Base-by-base conservation (phyloP, 2,329 filamentous ascomycete species). In the Pestalotiopsis sp. region DNA sequence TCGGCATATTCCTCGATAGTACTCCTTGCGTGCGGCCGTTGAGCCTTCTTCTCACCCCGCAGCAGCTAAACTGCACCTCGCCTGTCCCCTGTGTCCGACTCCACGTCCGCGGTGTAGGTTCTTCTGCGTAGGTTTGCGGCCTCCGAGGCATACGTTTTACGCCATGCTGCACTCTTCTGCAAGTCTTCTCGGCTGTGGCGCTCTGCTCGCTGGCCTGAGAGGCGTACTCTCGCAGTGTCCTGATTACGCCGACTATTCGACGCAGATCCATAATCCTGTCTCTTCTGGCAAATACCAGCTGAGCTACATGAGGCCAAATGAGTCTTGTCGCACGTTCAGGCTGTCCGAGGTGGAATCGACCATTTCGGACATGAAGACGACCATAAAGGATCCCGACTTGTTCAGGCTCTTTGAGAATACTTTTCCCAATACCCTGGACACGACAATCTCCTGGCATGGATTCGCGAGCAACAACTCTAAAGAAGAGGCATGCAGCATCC, bases 381-480 rank as follows among this genome's bases (percentile, higher is more conserved):
- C 78, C 5, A 82, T 86, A 66, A 75, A 77, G 57, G 82, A 87
- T 71, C 83, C 82, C 2, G 93, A 96, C 75, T 85, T 97, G 31
- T 92, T 91, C 52, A 89, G 92, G 36, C 83, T 97, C 12, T 96
- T 97, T 76, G 91, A 94, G 74, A 96, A 96, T 78, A 92, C 92
- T 2, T 95, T 92, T 71, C 92, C 93, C 0, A 95, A 94, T 73
- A 95, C 93, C 0, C 82, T 95, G 23, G 93, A 96, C 75, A 95
- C 93, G 1, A 95, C 93, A 2, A 88, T 96, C 67, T 87, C 91
- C 72, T 96, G 93, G 91, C 91, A 93, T 75, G 89, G 85, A 27
- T 79, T 88, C 6, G 86, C 90, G 60, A 87, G 85, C 2, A 86
- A 85, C 41, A 76, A 79, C 66, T 70, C 78, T 41, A 70, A 76